Conservation (phyloP, 768 basidiomycete genomes). For the Tephrocybe rancida region DNA sequence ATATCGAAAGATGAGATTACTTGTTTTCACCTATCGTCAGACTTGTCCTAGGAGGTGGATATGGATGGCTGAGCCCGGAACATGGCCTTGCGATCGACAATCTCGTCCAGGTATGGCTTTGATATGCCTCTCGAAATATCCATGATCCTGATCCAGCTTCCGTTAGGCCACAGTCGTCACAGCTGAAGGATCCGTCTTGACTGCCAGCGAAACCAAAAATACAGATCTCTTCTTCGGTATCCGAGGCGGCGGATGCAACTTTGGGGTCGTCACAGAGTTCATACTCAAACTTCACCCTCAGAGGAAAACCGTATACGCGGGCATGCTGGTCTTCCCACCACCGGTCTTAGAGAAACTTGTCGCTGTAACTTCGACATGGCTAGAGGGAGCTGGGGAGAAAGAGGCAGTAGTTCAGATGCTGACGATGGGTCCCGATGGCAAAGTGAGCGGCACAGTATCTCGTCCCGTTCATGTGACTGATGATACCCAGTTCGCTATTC, state of each 20-base stretch:
- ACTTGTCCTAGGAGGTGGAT: conserved; percentile 56
- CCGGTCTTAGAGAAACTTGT: conserved; percentile 32
- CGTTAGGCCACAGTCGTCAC: conserved; percentile 21
- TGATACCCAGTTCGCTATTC: conserved; percentile 37
- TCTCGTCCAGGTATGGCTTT: conserved; percentile 34
- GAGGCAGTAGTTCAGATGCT: conserved; percentile 40
- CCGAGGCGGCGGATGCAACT: conserved; percentile 55
- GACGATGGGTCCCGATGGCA: conserved; percentile 37
- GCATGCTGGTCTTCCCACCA: conserved; percentile 36
- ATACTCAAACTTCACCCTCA: conserved; percentile 50
- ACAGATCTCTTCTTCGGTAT: conserved; percentile 55
- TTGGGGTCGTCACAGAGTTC: conserved; percentile 59
- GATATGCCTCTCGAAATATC: background rate
- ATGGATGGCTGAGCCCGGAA: conserved; percentile 51
- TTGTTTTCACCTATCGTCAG: conserved; percentile 22
- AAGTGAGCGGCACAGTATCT: conserved; percentile 25
- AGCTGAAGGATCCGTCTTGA: conserved; percentile 16
- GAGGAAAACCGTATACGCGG: conserved; percentile 46
- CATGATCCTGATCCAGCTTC: background rate
- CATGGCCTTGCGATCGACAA: conserved; percentile 55
- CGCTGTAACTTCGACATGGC: conserved; percentile 37
- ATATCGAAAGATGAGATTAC: conserved; percentile 15
- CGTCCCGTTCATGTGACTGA: background rate
- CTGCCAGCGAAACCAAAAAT: conserved; percentile 35
- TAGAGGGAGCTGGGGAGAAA: conserved; percentile 32